A percentile compares a stretch with the other conserved stretches of the same genome.
Conservation (phyloP, 345 rosid species). For the Garcia nutans region DNA sequence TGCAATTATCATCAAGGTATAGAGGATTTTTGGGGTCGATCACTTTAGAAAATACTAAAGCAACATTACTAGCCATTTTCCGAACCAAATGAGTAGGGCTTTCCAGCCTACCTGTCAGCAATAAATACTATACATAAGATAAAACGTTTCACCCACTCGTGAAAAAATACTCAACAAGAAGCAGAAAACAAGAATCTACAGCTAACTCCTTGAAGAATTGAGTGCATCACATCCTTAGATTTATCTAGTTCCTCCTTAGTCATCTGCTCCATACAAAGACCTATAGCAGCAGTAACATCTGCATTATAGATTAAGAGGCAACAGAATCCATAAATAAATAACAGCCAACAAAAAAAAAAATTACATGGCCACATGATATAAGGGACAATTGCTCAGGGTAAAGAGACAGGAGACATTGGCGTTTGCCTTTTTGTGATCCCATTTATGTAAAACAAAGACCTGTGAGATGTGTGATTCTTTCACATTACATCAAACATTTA, state of each 20-base stretch:
- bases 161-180: conserved; percentile 22
- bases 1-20: conserved; percentile 76
- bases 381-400: not conserved
- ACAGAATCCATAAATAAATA: conserved; percentile 26
- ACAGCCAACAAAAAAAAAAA: not conserved
- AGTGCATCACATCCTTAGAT: conserved; percentile 75
- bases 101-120: conserved; percentile 81
- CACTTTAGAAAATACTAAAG: conserved; percentile 77
- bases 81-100: conserved; percentile 68
- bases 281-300: conserved; percentile 89
- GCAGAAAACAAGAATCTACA: conserved; percentile 45
- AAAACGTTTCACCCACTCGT: conserved; percentile 17
- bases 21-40: conserved; percentile 89
- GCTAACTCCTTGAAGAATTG: conserved; percentile 92
- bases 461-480: not conserved
- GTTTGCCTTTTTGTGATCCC: not conserved
- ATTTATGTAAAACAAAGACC: not conserved
- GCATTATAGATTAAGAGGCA: conserved; percentile 36
- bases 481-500: not conserved
- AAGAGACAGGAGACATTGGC: conserved; percentile 4
- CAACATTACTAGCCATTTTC: conserved; percentile 89
- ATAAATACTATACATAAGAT: conserved; percentile 27
- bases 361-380: not conserved
- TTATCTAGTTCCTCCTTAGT: conserved; percentile 77
- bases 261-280: conserved; percentile 85